phyloP scores from a whole-genome alignment of 208 protist genomes.

The Trypanosoma platydactyli region DNA sequence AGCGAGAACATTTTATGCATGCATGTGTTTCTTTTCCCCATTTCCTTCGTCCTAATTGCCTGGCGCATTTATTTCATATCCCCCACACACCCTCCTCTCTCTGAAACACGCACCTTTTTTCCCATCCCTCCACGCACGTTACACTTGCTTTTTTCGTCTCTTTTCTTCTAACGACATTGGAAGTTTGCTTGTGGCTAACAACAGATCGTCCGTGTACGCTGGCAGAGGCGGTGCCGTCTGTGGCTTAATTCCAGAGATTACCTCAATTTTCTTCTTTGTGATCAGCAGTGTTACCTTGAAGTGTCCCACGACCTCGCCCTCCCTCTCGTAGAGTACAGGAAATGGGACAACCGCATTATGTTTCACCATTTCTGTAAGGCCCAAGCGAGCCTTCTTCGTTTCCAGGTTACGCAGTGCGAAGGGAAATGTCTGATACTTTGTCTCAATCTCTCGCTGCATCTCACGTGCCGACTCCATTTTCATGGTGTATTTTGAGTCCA shows the following conservation, averaged over 20 bases:
- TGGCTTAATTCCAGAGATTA: slow-evolving; percentile 84
- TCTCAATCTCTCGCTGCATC: slow-evolving; percentile 95
- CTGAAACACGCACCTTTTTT: neutral
- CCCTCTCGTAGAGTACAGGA: slow-evolving; percentile 95
- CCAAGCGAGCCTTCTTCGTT: slow-evolving; percentile 93
- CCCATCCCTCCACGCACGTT: neutral
- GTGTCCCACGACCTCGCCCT: slow-evolving; percentile 90
- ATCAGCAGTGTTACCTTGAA: slow-evolving; percentile 92
- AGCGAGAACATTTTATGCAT: neutral
- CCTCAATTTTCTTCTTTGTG: slow-evolving; percentile 88
- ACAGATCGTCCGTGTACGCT: slow-evolving; percentile 84
- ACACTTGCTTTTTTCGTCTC: slow-evolving; percentile 60
- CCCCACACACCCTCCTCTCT: neutral
- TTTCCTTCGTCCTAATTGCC: too few relatives aligned
- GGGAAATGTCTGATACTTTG: slow-evolving; percentile 94
- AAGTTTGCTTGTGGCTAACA: slow-evolving; percentile 80
- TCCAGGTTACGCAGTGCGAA: slow-evolving; percentile 95
- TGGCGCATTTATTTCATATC: neutral
- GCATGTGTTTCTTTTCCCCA: too few relatives aligned
- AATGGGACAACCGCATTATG: slow-evolving; percentile 96
- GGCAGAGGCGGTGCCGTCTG: slow-evolving; percentile 79
- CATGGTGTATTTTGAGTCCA: slow-evolving; percentile 95
- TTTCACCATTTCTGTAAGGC: slow-evolving; percentile 95
- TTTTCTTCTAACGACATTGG: slow-evolving; percentile 87
- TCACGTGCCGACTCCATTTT: slow-evolving; percentile 97